These are phyloP conservation scores for Wickerhamomyces silvicola DNA, from an alignment of 805 yeast genomes.

Conservation along the genomic window DNA sequence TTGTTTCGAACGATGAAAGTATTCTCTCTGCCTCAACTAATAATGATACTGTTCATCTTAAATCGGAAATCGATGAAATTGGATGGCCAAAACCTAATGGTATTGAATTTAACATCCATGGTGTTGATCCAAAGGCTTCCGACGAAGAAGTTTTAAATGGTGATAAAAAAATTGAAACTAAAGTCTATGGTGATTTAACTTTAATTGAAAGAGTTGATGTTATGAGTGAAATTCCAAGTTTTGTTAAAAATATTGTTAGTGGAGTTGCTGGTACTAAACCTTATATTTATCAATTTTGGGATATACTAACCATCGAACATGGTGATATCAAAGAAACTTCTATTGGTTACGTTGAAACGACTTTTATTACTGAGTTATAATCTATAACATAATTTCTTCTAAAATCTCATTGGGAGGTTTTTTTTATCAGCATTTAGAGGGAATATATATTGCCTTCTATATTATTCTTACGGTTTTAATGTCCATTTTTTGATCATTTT, in stretches of 20 bases:
- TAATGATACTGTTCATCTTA: slow-evolving; percentile 56
- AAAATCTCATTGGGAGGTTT: too few relatives aligned
- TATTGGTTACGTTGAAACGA: slow-evolving; percentile 69
- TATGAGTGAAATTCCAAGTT: slow-evolving; percentile 93
- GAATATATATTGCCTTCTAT: too few relatives aligned
- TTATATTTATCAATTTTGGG: slow-evolving; percentile 88
- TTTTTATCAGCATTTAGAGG: too few relatives aligned
- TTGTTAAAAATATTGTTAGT: slow-evolving; percentile 87
- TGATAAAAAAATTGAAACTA: slow-evolving; percentile 35
- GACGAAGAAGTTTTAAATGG: slow-evolving; percentile 35
- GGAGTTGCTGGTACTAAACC: slow-evolving; percentile 97
- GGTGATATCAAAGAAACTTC: slow-evolving; percentile 49
- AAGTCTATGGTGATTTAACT: slow-evolving; percentile 55
- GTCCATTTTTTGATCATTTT: too few relatives aligned
- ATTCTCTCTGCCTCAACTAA: slow-evolving; percentile 60
- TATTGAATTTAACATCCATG: slow-evolving; percentile 53
- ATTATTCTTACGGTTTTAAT: too few relatives aligned
- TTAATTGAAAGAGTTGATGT: slow-evolving; percentile 92
- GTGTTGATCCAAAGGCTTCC: slow-evolving; percentile 38
- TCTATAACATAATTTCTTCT: too few relatives aligned
- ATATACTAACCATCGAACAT: slow-evolving; percentile 46
- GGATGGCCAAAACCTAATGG: slow-evolving; percentile 87
- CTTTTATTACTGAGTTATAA: slow-evolving; percentile 51
- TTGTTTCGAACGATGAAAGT: slow-evolving; percentile 58
- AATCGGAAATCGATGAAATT: slow-evolving; percentile 53